Percentiles rank a stretch among this genome's conserved stretches.
Conservation (phyloP, 2,329 filamentous ascomycete species). For the Exophiala viscosa region DNA sequence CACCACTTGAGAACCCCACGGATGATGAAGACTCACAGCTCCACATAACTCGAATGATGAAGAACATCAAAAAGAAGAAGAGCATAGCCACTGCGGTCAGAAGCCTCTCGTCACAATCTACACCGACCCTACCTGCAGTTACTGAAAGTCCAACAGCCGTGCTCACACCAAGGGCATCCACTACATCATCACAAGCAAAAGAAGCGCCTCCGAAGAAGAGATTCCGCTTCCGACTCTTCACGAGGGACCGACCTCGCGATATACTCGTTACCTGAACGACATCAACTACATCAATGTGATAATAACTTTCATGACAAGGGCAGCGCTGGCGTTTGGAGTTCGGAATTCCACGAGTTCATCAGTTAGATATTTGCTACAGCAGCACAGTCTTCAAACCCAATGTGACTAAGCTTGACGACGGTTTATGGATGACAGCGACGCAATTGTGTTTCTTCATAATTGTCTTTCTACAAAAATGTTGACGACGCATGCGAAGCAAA, state of each 20-base stretch:
- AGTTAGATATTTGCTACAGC: no score
- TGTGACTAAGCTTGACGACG: no score
- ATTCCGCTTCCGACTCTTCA: slow-evolving; percentile 20
- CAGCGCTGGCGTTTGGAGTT: slow-evolving; percentile 1
- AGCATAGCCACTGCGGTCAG: slow-evolving; percentile 14
- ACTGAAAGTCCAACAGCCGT: neutral
- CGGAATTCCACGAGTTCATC: no score
- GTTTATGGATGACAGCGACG: no score
- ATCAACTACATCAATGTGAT: neutral
- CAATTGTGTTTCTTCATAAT: no score
- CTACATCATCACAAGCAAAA: neutral
- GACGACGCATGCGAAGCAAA: no score
- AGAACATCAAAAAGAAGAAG: slow-evolving; percentile 24
- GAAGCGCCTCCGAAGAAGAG: slow-evolving; percentile 12
- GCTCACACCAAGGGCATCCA: neutral
- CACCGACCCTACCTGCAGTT: slow-evolving; percentile 7
- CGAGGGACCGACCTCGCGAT: slow-evolving; percentile 17
- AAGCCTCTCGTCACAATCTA: slow-evolving; percentile 8
- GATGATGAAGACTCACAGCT: slow-evolving; percentile 18
- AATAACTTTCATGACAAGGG: neutral
- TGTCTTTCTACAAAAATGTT: no score
- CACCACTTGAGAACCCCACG: slow-evolving; percentile 1
- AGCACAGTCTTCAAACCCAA: no score
- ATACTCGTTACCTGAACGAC: slow-evolving; percentile 17
- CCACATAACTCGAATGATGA: slow-evolving; percentile 22